Conservation (phyloP, 192 early-diverging fungal species). For the Diversispora eburnea region DNA sequence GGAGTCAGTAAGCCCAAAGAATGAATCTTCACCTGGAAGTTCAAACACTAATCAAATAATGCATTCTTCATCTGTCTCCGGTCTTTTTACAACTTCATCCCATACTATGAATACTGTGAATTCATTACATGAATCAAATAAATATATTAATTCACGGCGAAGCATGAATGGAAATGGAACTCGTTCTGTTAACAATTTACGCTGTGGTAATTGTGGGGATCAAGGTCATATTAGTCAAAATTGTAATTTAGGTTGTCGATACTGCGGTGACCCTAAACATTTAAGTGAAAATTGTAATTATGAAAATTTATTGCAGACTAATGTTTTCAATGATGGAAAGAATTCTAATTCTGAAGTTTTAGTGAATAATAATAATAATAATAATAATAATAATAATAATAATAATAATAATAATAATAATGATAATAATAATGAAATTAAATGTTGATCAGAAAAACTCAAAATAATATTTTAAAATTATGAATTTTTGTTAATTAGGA, state of each 20-base stretch:
- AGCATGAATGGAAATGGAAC: constrained; percentile 29
- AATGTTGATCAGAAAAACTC: too few relatives aligned
- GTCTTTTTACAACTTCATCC: constrained; percentile 25
- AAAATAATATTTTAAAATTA: too few relatives aligned
- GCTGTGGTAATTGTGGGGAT: constrained; percentile 53
- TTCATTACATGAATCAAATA: not conserved
- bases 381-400: too few relatives aligned
- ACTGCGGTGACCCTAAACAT: constrained; percentile 37
- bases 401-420: too few relatives aligned
- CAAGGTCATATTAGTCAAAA: constrained; percentile 45
- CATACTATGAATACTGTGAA: not conserved
- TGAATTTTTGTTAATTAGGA: too few relatives aligned
- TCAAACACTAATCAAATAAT: constrained; percentile 24
- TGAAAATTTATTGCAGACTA: too few relatives aligned
- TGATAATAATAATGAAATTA: too few relatives aligned
- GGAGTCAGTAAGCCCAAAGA: constrained; percentile 20
- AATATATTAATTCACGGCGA: constrained; percentile 27
- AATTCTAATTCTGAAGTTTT: too few relatives aligned
- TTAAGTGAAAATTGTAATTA: constrained; percentile 40
- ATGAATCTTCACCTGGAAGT: constrained; percentile 28
- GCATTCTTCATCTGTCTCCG: constrained; percentile 7
- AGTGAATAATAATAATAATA: too few relatives aligned
- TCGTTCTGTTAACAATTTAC: constrained; percentile 26
- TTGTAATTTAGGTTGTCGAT: constrained; percentile 41
- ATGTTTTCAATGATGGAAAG: too few relatives aligned